Evolutionary conservation across 495 filamentous ascomycete genomes (phyloP).

Genomic region (Penicillium robsamsonii): DNA sequence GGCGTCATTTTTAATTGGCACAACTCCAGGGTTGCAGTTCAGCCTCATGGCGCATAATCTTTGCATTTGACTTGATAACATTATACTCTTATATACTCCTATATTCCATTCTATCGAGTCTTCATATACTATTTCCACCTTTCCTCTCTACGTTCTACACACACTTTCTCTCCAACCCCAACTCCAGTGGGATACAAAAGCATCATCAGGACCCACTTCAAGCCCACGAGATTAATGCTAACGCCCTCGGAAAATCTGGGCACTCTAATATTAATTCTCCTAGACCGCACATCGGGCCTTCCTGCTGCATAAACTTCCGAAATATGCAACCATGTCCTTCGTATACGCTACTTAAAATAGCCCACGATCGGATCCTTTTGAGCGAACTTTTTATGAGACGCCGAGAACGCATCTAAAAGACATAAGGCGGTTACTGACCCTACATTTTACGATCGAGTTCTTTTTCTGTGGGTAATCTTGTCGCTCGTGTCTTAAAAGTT

Average conservation of each 20-base stretch:
- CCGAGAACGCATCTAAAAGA: background rate
- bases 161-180: background rate
- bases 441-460: background rate
- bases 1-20: conserved; percentile 1
- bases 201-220: conserved; percentile 8
- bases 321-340: background rate
- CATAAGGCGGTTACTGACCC: background rate
- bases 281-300: conserved; percentile 3
- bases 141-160: background rate
- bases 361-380: background rate
- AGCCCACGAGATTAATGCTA: background rate
- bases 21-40: background rate
- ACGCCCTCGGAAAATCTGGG: background rate
- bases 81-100: background rate
- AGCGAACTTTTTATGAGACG: background rate
- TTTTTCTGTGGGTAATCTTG: background rate
- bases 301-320: background rate
- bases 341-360: conserved; percentile 4
- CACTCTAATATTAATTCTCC: background rate
- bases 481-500: background rate
- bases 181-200: background rate
- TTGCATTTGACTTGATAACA: background rate
- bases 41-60: conserved; percentile 12
- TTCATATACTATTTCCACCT: background rate
- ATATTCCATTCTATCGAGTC: background rate